A percentile compares a stretch with the other conserved stretches of the same genome.
phyloP scores from a whole-genome alignment of 441 rosid genomes.

The Corymbia citriodora region DNA sequence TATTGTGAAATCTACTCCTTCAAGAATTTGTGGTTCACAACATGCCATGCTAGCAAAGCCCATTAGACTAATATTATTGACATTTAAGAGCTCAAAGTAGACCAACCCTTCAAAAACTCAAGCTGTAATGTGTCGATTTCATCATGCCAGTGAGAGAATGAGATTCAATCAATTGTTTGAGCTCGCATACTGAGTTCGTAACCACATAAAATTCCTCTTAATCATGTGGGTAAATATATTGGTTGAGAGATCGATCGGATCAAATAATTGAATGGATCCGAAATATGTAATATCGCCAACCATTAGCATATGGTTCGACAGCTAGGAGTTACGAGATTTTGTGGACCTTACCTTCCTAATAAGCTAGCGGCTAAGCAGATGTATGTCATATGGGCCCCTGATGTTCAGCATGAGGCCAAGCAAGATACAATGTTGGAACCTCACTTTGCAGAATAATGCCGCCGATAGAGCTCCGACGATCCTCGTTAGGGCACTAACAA shows the following conservation, averaged over 20 bases:
- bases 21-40: too few relatives aligned
- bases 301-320: background rate
- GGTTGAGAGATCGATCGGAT: background rate
- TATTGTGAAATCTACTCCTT: too few relatives aligned
- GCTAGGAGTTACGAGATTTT: background rate
- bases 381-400: constrained; percentile 6
- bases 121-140: background rate
- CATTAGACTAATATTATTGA: background rate
- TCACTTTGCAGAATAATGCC: background rate
- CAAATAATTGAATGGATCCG: background rate
- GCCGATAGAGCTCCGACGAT: background rate
- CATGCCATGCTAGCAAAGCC: too few relatives aligned
- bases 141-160: background rate
- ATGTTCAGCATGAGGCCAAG: constrained; percentile 12
- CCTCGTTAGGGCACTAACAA: background rate
- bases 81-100: background rate
- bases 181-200: background rate
- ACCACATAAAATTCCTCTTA: background rate
- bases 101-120: background rate
- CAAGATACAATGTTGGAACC: background rate
- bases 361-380: background rate
- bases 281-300: background rate
- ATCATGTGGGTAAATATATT: background rate
- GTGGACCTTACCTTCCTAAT: background rate
- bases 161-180: background rate